Percentiles rank a stretch among this genome's conserved stretches.
phyloP scores from a whole-genome alignment of 176 grass and related monocot genomes.

The sorghum (Sorghum bicolor) region Sorghum_bicolor_NCBIv3 NC_012873.2:64830501-64831000 shows the following conservation, averaged over 20 bases:
- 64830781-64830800: slow-evolving; percentile 28
- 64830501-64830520: not conserved
- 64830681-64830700: not conserved
- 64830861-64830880: slow-evolving; percentile 30
- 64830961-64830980: not conserved
- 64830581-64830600: not conserved
- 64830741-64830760: slow-evolving; percentile 10
- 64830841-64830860: slow-evolving; percentile 1
- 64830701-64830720: not conserved
- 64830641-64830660: not conserved
- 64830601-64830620: slow-evolving; percentile 30
- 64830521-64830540: not conserved
- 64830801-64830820: slow-evolving; percentile 25
- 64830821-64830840: slow-evolving; percentile 12
- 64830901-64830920: not conserved
- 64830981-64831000: not conserved
- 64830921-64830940: not conserved
- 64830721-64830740: not conserved
- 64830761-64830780: not conserved
- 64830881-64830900: not conserved
- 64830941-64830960: not conserved
- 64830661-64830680: not conserved
- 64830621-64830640: slow-evolving; percentile 25
- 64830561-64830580: not conserved
- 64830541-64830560: not conserved